Base-by-base conservation (phyloP, 768 basidiomycete genomes). In the Russula sp. region DNA sequence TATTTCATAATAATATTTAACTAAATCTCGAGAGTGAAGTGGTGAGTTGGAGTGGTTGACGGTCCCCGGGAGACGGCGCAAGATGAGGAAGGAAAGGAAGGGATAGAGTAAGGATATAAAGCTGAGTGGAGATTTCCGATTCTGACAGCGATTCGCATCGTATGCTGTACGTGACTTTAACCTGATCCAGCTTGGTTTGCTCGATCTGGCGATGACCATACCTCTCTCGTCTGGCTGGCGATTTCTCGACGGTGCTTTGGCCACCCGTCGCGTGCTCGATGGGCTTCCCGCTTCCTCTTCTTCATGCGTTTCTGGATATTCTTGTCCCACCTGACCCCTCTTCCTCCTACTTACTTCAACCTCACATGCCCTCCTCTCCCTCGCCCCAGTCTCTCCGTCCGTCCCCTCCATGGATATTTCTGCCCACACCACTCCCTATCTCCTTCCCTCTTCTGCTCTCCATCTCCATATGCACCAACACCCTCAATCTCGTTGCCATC, bases 111-210 rank as follows among this genome's bases (percentile, higher is more conserved):
- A 53, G 52, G 45, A 32, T 58, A 58, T 58, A 48, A 53, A 55
- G 41, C 51, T 43, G 49, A 51, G 49, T 58, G 61, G 61, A 58
- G 61, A 62, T 58, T 62, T 58, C 61, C 61, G 61, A 52, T 62
- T 62, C 61, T 62, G 61, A 62, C 61, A 62, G 61, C 29, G 61
- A 62, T 62, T 62, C 61, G 61, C 61, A 58, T 58, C 55, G 60
- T 48, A 61, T 61, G 60, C 49, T 51, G 60, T 49, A 36, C 51
- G 50, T 58, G 56, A 47, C 56, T 62, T 62, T 62, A 62, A 57
- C 61, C 61, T 58, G 61, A 62, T 62, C 60, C 45, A 61, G 60
- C 49, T 38, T 45, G 35, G 35, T 7, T 10, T 25, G 48, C 20
- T 50, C 49, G 56, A 61, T 57, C 50, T 58, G 50, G 61, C 13